phyloP scores from a whole-genome alignment of 2,329 filamentous ascomycete species.

The Botrytis deweyae region DNA sequence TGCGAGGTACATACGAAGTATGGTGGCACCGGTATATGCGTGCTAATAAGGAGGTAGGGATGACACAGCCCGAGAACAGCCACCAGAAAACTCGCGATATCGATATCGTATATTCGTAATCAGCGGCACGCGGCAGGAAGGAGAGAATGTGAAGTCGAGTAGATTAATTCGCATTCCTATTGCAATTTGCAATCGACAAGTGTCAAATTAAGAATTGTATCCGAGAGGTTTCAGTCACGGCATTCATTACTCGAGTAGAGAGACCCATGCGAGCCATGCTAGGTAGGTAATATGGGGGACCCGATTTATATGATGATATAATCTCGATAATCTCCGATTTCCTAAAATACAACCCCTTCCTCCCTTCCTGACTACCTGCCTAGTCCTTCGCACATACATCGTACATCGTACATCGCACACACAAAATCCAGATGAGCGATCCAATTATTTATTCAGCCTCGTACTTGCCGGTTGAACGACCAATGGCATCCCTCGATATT shows the following conservation, averaged over 20 bases:
- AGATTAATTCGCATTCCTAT: not conserved
- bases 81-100: not conserved
- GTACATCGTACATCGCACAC: no score
- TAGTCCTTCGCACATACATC: no score
- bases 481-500: not conserved
- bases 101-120: not conserved
- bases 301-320: not conserved
- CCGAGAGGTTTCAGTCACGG: not conserved
- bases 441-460: conserved; percentile 11
- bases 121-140: not conserved
- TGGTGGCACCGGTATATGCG: no score
- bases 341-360: not conserved
- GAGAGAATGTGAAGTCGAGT: no score
- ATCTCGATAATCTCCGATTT: conserved; percentile 7
- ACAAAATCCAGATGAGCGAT: not conserved
- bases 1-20: no score
- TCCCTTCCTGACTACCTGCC: no score
- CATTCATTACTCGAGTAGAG: not conserved
- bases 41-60: not conserved
- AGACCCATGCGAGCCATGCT: not conserved
- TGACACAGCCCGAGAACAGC: not conserved
- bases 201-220: not conserved
- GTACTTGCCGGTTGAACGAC: not conserved
- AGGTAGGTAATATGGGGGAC: not conserved
- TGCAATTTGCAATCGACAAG: not conserved